phyloP scores from a whole-genome alignment of 495 filamentous ascomycete species.

The Trichoderma gamsii region DNA sequence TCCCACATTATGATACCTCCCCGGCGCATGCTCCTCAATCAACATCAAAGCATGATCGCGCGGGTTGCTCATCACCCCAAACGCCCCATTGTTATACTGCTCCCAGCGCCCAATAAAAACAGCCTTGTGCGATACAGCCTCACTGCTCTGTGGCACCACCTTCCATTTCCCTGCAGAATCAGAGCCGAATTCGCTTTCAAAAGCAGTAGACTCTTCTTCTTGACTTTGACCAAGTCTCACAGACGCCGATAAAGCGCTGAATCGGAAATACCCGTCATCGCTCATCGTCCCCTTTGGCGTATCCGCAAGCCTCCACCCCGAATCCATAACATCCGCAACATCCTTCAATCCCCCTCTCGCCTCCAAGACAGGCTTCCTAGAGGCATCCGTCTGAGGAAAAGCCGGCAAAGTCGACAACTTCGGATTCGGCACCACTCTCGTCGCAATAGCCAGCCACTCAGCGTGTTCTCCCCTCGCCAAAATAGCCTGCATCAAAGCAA shows the following conservation, averaged over 20 bases:
- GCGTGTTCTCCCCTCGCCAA: not conserved
- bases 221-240: not conserved
- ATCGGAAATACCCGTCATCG: not conserved
- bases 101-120: not conserved
- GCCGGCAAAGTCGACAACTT: not conserved
- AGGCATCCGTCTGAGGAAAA: not conserved
- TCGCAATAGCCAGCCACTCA: not conserved
- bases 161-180: not conserved
- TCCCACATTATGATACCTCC: not conserved
- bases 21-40: not conserved
- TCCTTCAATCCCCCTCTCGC: not conserved
- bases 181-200: not conserved
- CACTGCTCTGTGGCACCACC: not conserved
- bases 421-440: not conserved
- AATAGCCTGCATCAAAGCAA: slow-evolving; percentile 2
- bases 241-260: not conserved
- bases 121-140: not conserved
- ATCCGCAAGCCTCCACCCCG: not conserved
- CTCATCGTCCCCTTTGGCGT: not conserved
- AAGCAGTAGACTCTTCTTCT: not conserved
- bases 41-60: not conserved
- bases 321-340: not conserved
- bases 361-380: not conserved
- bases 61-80: not conserved
- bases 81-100: slow-evolving; percentile 5